These are phyloP conservation scores for Monosporozyma aquatica DNA, from an alignment of 805 yeast species.

Conservation along the genomic window DNA sequence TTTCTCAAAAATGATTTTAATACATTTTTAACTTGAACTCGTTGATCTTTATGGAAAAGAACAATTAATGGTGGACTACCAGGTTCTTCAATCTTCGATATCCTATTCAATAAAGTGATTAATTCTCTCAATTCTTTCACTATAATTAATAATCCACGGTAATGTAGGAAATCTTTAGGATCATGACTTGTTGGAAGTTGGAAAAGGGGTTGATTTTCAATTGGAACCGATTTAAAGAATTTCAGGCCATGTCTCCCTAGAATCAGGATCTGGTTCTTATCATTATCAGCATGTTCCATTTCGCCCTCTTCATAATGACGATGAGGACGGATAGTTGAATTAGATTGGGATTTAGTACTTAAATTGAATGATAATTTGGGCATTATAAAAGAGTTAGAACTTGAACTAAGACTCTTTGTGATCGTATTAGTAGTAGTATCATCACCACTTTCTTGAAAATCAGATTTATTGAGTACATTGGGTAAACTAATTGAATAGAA, in stretches of 20 bases:
- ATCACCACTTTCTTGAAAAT: conserved; percentile 7
- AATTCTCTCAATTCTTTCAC: conserved; percentile 22
- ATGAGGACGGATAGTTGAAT: too few relatives aligned
- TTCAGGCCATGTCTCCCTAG: conserved; percentile 23
- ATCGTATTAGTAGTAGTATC: conserved; percentile 11
- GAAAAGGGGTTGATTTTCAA: conserved; percentile 16
- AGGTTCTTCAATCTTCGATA: conserved; percentile 13
- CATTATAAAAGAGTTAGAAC: conserved; percentile 28
- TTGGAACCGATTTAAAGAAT: conserved; percentile 20
- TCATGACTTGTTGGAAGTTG: conserved; percentile 18
- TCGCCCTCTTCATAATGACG: not conserved
- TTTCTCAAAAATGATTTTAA: conserved; percentile 17
- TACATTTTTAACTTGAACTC: conserved; percentile 20
- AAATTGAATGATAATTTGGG: conserved; percentile 20
- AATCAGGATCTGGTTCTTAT: conserved; percentile 15
- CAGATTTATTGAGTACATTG: conserved; percentile 4
- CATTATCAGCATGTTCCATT: not conserved
- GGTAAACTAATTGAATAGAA: not conserved
- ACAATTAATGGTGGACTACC: conserved; percentile 19
- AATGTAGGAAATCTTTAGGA: conserved; percentile 12
- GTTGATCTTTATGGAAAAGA: conserved; percentile 24
- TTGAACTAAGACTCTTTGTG: conserved; percentile 20
- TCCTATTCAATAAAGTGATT: conserved; percentile 17
- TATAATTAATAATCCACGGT: conserved; percentile 17
- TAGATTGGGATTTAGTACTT: not conserved